Base-by-base conservation (phyloP, 1,139 yeast species). In the Magnusiomyces fungicola region DNA sequence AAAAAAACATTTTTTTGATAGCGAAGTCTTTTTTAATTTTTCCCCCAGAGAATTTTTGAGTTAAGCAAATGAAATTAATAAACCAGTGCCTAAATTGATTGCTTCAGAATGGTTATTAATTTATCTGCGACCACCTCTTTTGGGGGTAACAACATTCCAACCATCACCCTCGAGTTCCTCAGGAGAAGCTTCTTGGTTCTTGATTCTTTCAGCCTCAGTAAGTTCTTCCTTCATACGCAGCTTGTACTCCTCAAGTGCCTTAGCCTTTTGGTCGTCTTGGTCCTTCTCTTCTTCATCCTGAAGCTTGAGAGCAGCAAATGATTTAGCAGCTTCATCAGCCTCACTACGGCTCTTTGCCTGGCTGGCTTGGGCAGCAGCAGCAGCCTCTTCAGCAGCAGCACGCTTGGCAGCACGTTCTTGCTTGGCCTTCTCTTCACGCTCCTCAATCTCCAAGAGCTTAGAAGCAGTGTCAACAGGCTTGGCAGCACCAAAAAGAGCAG, bases 61-160 rank as follows among this genome's bases (percentile, higher is more conserved):
- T n/a, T n/a, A n/a, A n/a, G n/a, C n/a, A n/a, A n/a, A n/a, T n/a
- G n/a, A n/a, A n/a, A n/a, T n/a, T n/a, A n/a, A n/a, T n/a, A n/a
- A n/a, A n/a, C n/a, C n/a, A n/a, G n/a, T n/a, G n/a, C n/a, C n/a
- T n/a, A n/a, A n/a, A n/a, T n/a, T n/a, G n/a, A n/a, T n/a, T n/a
- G n/a, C n/a, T n/a, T n/a, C n/a, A n/a, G n/a, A n/a, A n/a, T 18
- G 7, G 9, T 7, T 5, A 12, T 21, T 22, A 7, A 23, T 43
- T 45, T 38, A 50, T 36, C 50, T 38, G 33, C 54, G 50, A 6
- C 52, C 51, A 24, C 45, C 22, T 29, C 52, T 50, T 53, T 56
- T 58, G 60, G 78, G 77, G 59, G 78, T 75, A 58, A 80, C 86
- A 58, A 77, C 79, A 67, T 80, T 80, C 87, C 87, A 81, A 45